Evolutionary conservation across 2,329 filamentous ascomycete species (phyloP).

Genomic region (Byssoonygena ceratinophila): DNA sequence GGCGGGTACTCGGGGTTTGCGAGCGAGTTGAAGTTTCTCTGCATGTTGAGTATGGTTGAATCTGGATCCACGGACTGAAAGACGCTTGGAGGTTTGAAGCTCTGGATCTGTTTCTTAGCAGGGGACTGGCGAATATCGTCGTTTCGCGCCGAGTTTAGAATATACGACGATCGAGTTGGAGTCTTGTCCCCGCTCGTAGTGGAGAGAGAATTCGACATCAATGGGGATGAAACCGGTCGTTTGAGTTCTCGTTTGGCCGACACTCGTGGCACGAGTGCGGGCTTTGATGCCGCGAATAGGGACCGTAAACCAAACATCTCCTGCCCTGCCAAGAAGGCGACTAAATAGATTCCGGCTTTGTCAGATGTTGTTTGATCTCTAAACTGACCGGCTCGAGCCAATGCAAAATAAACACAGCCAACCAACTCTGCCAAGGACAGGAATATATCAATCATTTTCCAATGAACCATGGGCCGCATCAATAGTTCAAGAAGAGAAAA

Average conservation of each 20-base stretch:
- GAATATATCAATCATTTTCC: constrained; percentile 33
- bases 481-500: constrained; percentile 32
- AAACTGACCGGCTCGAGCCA: constrained; percentile 25
- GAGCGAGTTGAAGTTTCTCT: constrained; percentile 1
- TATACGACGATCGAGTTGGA: constrained; percentile 5
- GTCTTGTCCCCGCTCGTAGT: constrained; percentile 3
- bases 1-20: constrained; percentile 12
- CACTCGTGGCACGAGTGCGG: neutral
- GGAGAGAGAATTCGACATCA: neutral
- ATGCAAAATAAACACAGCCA: constrained; percentile 32
- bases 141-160: neutral
- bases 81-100: neutral
- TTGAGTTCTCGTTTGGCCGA: neutral
- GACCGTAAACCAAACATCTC: constrained; percentile 28
- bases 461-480: constrained; percentile 29
- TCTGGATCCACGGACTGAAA: neutral
- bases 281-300: constrained; percentile 8
- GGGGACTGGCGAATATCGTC: neutral
- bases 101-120: neutral
- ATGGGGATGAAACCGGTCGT: constrained; percentile 4
- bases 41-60: neutral
- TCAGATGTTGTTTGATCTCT: constrained; percentile 30
- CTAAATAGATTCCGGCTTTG: constrained; percentile 30
- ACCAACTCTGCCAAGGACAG: constrained; percentile 30
- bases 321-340: constrained; percentile 32